Percentiles rank a stretch among this genome's conserved stretches.
phyloP scores from a whole-genome alignment of 2,329 filamentous ascomycete genomes.

The Neobulgaria alba region DNA sequence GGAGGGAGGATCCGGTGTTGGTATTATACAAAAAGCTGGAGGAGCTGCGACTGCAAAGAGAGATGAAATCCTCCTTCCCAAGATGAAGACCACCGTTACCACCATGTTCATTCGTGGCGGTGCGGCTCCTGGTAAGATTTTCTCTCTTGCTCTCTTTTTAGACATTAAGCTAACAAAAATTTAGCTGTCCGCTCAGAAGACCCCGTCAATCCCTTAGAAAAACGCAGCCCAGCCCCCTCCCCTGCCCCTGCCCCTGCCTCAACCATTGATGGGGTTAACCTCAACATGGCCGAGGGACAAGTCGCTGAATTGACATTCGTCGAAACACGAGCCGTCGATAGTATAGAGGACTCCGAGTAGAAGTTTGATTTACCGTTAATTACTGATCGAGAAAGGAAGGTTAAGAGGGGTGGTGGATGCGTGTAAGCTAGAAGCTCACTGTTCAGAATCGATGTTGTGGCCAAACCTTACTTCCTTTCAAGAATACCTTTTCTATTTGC shows the following conservation, averaged over 20 bases:
- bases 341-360: constrained; percentile 10
- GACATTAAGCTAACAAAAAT: not conserved
- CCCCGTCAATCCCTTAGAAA: constrained; percentile 5
- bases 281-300: constrained; percentile 25
- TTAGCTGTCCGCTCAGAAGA: not conserved
- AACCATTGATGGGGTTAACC: constrained; percentile 22
- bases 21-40: constrained; percentile 29
- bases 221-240: constrained; percentile 14
- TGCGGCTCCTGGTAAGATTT: constrained; percentile 14
- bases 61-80: constrained; percentile 8
- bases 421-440: too few species aligned
- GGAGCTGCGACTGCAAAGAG: constrained; percentile 3
- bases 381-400: too few species aligned
- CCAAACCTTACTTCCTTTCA: too few species aligned
- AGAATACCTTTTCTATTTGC: too few species aligned
- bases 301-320: constrained; percentile 26
- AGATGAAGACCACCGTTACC: constrained; percentile 25
- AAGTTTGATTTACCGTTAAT: constrained; percentile 1
- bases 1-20: constrained; percentile 32
- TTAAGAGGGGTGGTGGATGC: too few species aligned
- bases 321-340: constrained; percentile 21
- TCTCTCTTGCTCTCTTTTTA: not conserved
- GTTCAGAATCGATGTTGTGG: too few species aligned
- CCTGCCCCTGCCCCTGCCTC: constrained; percentile 7
- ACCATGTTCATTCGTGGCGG: constrained; percentile 26